These are phyloP conservation scores for Coemansia sp. DNA, from an alignment of 192 early-diverging fungal genomes.

Conservation along the genomic window DNA sequence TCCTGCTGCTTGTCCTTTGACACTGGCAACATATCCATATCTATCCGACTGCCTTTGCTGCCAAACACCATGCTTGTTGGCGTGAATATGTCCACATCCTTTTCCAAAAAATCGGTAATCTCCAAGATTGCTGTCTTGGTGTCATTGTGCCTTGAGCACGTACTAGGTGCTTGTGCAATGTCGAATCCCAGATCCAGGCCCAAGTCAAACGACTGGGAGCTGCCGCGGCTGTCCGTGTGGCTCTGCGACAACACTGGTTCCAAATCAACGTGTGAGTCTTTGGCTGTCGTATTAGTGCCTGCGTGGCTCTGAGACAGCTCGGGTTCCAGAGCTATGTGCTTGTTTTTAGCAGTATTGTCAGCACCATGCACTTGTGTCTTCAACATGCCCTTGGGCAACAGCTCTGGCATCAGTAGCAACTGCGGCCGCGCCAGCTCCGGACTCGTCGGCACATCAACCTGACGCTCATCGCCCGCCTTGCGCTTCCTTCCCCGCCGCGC, in stretches of 20 bases:
- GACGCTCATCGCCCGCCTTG: neutral
- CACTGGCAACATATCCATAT: neutral
- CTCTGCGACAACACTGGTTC: constrained; percentile 4
- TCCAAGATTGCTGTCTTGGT: constrained; percentile 27
- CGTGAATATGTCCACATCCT: constrained; percentile 44
- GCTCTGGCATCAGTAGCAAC: constrained; percentile 43
- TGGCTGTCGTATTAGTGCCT: no score
- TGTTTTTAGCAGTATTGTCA: neutral
- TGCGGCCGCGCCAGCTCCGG: constrained; percentile 30
- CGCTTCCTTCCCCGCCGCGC: constrained; percentile 10
- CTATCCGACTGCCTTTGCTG: neutral
- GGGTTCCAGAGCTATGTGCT: neutral
- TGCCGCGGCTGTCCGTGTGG: neutral
- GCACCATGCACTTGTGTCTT: neutral
- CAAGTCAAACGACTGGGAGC: constrained; percentile 14
- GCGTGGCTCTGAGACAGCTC: constrained; percentile 1
- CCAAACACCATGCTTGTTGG: constrained; percentile 8
- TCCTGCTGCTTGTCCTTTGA: constrained; percentile 15
- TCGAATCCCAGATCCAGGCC: constrained; percentile 42
- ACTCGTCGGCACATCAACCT: constrained; percentile 1
- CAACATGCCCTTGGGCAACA: constrained; percentile 42
- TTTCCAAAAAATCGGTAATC: constrained; percentile 38
- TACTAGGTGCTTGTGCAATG: constrained; percentile 12
- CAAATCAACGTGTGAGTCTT: no score
- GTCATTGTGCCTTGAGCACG: neutral